Percentiles rank a stretch among this genome's conserved stretches.
Conservation (phyloP, 371 early-diverging fungal species). For the Mortierella sp. region DNA sequence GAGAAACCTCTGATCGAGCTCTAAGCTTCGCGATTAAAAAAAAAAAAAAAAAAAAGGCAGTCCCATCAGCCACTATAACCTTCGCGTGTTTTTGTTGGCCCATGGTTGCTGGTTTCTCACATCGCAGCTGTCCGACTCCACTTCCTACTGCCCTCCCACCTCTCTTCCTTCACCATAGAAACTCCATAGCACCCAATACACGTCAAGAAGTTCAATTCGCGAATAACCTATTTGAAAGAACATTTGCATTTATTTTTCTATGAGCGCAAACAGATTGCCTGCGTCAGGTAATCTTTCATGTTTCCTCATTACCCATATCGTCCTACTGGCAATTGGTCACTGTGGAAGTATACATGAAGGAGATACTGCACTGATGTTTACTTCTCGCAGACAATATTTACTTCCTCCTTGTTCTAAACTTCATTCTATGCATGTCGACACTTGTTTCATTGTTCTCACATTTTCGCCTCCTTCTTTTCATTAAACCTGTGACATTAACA, state of each 20-base stretch:
- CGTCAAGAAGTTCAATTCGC: neutral
- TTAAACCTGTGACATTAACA: neutral
- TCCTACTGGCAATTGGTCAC: too few relatives aligned
- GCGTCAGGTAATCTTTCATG: constrained; percentile 27
- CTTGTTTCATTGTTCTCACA: neutral
- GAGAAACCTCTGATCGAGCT: constrained; percentile 52
- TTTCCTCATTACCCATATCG: neutral
- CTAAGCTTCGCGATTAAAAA: neutral
- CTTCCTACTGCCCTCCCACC: neutral
- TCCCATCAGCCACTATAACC: constrained; percentile 3
- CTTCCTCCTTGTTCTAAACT: neutral
- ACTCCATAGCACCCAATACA: neutral
- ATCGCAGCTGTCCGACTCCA: neutral
- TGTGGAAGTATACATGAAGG: neutral
- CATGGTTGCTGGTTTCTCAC: neutral
- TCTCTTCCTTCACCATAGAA: neutral
- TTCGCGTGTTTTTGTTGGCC: neutral
- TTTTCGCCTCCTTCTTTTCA: neutral
- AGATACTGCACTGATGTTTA: neutral
- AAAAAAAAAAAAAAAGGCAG: constrained; percentile 17
- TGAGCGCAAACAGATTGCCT: constrained; percentile 32
- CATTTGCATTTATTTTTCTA: constrained; percentile 10
- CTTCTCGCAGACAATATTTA: neutral
- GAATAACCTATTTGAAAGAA: neutral
- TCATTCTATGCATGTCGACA: too few relatives aligned